Base-by-base conservation (phyloP, 2,329 filamentous ascomycete genomes). In the Aspergillus fumigatiaffinis region DNA sequence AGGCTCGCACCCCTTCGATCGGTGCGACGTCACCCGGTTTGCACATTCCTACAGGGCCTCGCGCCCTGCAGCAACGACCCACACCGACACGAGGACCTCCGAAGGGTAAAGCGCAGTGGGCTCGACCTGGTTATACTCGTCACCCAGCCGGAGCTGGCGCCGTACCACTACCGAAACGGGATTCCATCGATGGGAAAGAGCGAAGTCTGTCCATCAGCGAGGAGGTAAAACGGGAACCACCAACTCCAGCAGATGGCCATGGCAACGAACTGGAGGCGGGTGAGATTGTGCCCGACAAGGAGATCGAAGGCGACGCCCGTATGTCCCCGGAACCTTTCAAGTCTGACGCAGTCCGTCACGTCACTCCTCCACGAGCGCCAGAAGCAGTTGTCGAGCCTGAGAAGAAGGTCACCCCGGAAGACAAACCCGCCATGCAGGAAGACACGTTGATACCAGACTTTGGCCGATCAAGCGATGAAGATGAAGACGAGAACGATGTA, bases 401-500 rank as follows among this genome's bases (percentile, higher is more conserved):
- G 29, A 60, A 47, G 48, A 32, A 51, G 41, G 26, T 44, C 8
- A 29, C 53, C n/a, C 60, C 59, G 41, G 51, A 53, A 3, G 57
- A 56, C 21, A 52, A 20, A 47, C 44, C 44, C 12, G 44, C 44
- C 44, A 3, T 14, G 6, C 44, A 14, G 12, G 44, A 23, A 1
- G 54, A 66, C 28, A 56, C 67, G 4, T 38, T 70, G 7, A 68
- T 75, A 47, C 71, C 73, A 2, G 70, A 71, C 35, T 73, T 75
- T 52, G 66, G 59, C 6, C 67, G 66, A 44, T 68, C 69, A 21
- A 74, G 71, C 49, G 75, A 78, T n/a, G 77, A 79, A 57, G 75
- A 77, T 42, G 77, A 79, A 49, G 76, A 78, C 52, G 77, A 78
- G 54, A 73, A 73, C 46, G 69, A 69, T 1, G 71, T 77, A 35